Conservation (phyloP, 2,329 filamentous ascomycete species). For the Penicillium sp. region DNA sequence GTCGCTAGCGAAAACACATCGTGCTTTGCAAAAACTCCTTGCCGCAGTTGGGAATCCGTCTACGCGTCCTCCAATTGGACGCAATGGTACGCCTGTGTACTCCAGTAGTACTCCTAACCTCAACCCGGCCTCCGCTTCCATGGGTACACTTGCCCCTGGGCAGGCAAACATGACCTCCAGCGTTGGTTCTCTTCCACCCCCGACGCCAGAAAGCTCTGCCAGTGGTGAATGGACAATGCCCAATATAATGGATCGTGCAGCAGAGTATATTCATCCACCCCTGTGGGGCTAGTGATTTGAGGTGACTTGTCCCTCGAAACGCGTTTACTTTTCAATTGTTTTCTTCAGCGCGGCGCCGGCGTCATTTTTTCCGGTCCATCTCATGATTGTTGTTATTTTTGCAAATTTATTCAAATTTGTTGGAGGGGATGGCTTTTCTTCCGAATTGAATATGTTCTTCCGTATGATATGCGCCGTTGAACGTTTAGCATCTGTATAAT, state of each 20-base stretch:
- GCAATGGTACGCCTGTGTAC: slow-evolving; percentile 22
- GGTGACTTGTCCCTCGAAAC: neutral
- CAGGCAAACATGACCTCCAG: slow-evolving; percentile 35
- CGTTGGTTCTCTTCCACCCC: slow-evolving; percentile 42
- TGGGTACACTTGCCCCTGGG: slow-evolving; percentile 19
- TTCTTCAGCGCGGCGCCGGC: slow-evolving; percentile 11
- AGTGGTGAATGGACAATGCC: slow-evolving; percentile 49
- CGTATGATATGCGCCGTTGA: neutral
- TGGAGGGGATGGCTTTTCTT: neutral
- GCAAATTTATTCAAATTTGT: neutral
- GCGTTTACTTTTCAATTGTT: neutral
- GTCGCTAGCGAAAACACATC: slow-evolving; percentile 47
- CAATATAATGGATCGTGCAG: slow-evolving; percentile 47
- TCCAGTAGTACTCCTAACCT: slow-evolving; percentile 12
- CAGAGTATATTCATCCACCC: slow-evolving; percentile 51
- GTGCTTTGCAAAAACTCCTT: slow-evolving; percentile 48
- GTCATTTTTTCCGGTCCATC: slow-evolving; percentile 15
- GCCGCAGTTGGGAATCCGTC: slow-evolving; percentile 36
- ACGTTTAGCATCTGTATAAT: slow-evolving; percentile 2
- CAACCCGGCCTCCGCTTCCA: slow-evolving; percentile 15
- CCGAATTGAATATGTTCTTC: neutral
- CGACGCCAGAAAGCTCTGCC: slow-evolving; percentile 50
- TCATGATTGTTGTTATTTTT: slow-evolving; percentile 1
- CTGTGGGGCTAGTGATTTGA: slow-evolving; percentile 38
- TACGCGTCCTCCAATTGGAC: slow-evolving; percentile 18